Percentiles rank a stretch among this genome's conserved stretches.
These are phyloP conservation scores for Desmodesmus armatus DNA, from an alignment of 139 green algal species.

Conservation along the genomic window DNA sequence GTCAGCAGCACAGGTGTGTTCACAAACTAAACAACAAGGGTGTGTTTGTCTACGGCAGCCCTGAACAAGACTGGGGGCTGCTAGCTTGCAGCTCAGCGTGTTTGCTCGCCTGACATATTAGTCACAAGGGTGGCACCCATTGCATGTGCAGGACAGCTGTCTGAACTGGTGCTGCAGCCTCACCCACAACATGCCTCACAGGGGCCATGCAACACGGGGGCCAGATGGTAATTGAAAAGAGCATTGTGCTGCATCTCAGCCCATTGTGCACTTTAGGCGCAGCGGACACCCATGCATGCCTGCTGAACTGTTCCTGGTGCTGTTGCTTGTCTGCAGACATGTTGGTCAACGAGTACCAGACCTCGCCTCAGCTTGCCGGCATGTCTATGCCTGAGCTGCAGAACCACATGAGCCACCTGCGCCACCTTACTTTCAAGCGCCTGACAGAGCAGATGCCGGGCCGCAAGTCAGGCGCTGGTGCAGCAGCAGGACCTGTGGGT, in stretches of 20 bases:
- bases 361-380: slow-evolving; percentile 41
- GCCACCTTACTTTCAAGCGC: slow-evolving; percentile 67
- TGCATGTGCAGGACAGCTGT: neutral
- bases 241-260: too few relatives aligned
- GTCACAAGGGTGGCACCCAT: neutral
- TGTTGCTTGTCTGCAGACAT: slow-evolving; percentile 12
- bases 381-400: slow-evolving; percentile 55
- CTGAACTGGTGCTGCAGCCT: neutral
- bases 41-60: neutral
- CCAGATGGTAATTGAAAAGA: neutral
- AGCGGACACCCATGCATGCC: neutral
- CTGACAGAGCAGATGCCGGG: slow-evolving; percentile 54
- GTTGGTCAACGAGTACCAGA: slow-evolving; percentile 50
- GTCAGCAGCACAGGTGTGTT: slow-evolving; percentile 39
- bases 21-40: neutral
- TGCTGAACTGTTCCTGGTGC: neutral
- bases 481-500: slow-evolving; percentile 28
- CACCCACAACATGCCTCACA: neutral
- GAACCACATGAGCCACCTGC: slow-evolving; percentile 62
- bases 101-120: neutral
- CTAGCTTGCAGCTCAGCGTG: neutral
- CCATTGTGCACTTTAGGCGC: neutral
- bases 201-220: too few relatives aligned
- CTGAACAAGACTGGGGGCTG: neutral
- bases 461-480: neutral